Base-by-base conservation (phyloP, 306 rosid genomes). In the Begonia fuchsioides region DNA sequence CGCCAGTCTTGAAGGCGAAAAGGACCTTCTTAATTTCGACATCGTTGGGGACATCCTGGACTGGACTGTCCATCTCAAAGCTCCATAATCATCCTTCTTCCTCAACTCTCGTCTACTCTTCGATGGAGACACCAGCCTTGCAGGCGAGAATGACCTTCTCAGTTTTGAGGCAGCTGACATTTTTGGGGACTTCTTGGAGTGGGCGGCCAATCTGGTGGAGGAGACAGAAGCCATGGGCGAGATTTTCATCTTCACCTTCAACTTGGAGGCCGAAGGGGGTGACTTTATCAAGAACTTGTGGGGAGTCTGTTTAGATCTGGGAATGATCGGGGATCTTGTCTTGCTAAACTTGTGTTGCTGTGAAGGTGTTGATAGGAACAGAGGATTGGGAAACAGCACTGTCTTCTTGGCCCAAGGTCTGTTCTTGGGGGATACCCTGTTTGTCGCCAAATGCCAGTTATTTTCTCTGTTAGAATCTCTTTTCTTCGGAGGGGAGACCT, bases 311-410 rank as follows among this genome's bases (percentile, higher is more conserved):
- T 35, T 61, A 49, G 50, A 77, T 59, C 86, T 73, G 51, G 80
- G 61, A 53, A 82, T 85, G 19, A 79, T 49, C 0, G 96, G 96
- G 26, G 98, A 90, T 54, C 78, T 71, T 32, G 94, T 90, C 64
- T 70, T 73, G 67, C 74, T 79, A 50, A 81, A 85, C 53, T 72
- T 82, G 12, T 76, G 80, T 12, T 65, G 68, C 55, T 64, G 77
- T 10, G 63, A 52, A 45, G 72, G 56, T 1, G 75, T 58, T 11
- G 95, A 66, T n/a, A 60, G 54, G 74, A 82, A 90, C 68, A 90
- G 64, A 65, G 98, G 95, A 63, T 90, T 90, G 13, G 98, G 98
- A 57, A 85, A 90, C n/a, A 90, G 72, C 5, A 85, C 94, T 19
- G 96, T 49, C 57, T 81, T 90, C 40, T 67, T 90, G 13, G 78